Base-by-base conservation (phyloP, 176 grass and related monocot species). In the Oryza rufipogon region DNA sequence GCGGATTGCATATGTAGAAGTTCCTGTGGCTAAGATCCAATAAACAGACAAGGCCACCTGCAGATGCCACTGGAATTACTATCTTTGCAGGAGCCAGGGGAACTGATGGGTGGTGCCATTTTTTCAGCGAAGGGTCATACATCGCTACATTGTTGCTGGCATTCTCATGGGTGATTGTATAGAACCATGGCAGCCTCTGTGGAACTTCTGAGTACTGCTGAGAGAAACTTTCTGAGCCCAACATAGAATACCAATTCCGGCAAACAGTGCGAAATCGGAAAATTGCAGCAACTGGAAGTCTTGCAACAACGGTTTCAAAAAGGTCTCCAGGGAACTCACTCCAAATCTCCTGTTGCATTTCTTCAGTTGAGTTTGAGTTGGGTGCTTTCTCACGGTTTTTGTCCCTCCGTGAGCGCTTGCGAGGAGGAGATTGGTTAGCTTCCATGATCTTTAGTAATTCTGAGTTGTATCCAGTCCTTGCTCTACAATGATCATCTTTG, bases 41-140 rank as follows among this genome's bases (percentile, higher is more conserved):
- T 71, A 99, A 94, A 78, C 97, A 99, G 49, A 99, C 84, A 77
- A 99, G 93, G 64, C 97, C 97, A 79, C 97, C 97, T 63, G 89
- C 89, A 66, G 97, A 96, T 74, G 97, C 93, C 82, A 96, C 97
- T 32, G 97, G 97, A 76, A 96, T 90, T 79, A 92, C 87, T 73
- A 96, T 88, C 2, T 92, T 94, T 41, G 88, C 65, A 80, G 89
- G 94, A 78, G 88, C 86, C 8, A 96, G 73, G 17, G 93, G 81
- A 83, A 86, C 80, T 68, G 83, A 88, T 45, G 86, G 75, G 58
- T 93, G 76, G 85, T 99, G 91, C 97, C 97, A 99, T 88, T 99
- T 99, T 56, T 81, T 84, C 38, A 76, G 20, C 19, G 76, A 94
- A 71, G 97, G 93, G 39, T 99, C 88, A 64, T 94, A 99, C 79